Evolutionary conservation across 2,329 filamentous ascomycete species (phyloP).

Genomic region (Nemania sp.): DNA sequence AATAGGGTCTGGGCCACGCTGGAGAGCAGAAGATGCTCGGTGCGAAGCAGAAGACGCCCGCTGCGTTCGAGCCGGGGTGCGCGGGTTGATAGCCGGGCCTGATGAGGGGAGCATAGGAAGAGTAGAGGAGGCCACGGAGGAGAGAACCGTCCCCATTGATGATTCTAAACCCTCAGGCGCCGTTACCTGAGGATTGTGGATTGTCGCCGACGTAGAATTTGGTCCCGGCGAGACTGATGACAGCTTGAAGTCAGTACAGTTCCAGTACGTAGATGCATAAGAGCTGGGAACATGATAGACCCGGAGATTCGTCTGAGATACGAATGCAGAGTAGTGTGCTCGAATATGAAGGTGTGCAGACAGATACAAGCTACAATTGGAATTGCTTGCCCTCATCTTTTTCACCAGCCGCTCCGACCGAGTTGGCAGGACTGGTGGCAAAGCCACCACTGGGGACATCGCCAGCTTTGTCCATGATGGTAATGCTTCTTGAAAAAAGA

Average conservation of each 20-base stretch:
- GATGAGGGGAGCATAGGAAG: not conserved
- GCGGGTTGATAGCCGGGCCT: not conserved
- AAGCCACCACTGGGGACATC: not conserved
- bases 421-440: too few species aligned
- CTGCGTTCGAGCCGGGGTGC: not conserved
- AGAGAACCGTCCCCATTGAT: not conserved
- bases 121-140: not conserved
- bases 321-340: too few species aligned
- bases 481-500: too few species aligned
- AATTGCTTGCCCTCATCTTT: slow-evolving; percentile 15
- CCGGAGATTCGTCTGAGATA: too few species aligned
- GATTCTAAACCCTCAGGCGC: slow-evolving; percentile 15
- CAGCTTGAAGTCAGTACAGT: slow-evolving; percentile 16
- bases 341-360: too few species aligned
- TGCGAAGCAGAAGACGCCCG: too few species aligned
- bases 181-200: slow-evolving; percentile 9
- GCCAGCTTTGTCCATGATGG: not conserved
- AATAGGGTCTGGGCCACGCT: slow-evolving; percentile 29
- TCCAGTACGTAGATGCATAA: too few species aligned
- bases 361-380: not conserved
- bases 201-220: not conserved
- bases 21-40: not conserved
- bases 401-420: not conserved
- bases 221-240: slow-evolving; percentile 5
- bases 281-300: too few species aligned